Evolutionary conservation across 345 rosid species (phyloP), one percentile per base, ranked within the genome.

Genomic region (Boechera stricta): DNA sequence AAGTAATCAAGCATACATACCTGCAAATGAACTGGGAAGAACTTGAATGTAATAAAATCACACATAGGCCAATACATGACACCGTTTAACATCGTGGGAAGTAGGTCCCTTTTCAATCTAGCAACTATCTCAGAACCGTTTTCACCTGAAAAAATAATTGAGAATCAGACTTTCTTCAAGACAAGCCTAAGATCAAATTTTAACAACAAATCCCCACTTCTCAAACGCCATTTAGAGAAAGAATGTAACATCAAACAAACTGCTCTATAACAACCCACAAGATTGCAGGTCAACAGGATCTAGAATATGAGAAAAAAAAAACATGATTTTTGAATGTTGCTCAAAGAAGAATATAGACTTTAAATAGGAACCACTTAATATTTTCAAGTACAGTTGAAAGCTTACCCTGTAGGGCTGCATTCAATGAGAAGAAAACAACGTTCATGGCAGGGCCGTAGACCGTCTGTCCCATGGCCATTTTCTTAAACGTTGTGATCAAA

Each of bases 11-110:
- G 31, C 56, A 52, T 24, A 24, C 57, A 6, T 86, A 90, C 99
- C 98, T 92, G 99, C 79, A 95, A 82, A 71, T 86, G 91, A 67
- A 95, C 92, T 6, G 98, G 99, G 55, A 69, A 75, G 86, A 92
- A 95, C 79, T 71, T 91, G 79, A 87, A 92, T 7, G 97, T 92
- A 83, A 92, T 84, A 57, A 95, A 95, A 84, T 95, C 99, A 71
- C 99, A 92, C 16, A 86, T 0, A 13, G 98, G 97, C 99, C 99
- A 92, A 83, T 95, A 95, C 91, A 92, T 85, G 45, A 84, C 76
- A 32, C 96, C 98, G 18, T 76, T 88, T 7, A 87, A 21, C 87
- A 92, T 39, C 24, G 99, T 89, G 7, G 98, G 97, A 38, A 92
- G 68, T 72, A 91, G 44, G 83, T 92, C 98, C 41, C 98, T 85